phyloP scores from a whole-genome alignment of 2,329 filamentous ascomycete species.

The Colletotrichum godetiae region DNA sequence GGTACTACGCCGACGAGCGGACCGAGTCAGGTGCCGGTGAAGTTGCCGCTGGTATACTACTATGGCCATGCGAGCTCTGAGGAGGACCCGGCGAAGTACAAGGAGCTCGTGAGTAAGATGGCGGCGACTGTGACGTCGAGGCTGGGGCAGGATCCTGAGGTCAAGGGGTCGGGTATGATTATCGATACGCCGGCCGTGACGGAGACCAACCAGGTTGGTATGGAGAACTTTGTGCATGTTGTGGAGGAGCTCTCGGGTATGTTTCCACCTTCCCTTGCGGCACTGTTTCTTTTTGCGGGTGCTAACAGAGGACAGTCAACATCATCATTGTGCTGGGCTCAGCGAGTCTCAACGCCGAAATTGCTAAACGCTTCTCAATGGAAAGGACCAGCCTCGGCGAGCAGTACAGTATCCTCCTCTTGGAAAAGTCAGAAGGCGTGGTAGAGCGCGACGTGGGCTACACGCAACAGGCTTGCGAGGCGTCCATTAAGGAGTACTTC shows the following conservation, averaged over 20 bases:
- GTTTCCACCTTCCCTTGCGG: not conserved
- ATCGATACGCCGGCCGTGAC: slow-evolving; percentile 84
- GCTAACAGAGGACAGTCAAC: slow-evolving; percentile 72
- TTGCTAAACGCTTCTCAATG: slow-evolving; percentile 74
- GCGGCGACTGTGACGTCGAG: slow-evolving; percentile 83
- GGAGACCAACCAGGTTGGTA: slow-evolving; percentile 72
- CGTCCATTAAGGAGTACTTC: slow-evolving; percentile 91
- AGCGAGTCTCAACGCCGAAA: slow-evolving; percentile 78
- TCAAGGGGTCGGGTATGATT: slow-evolving; percentile 81
- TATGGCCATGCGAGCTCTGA: slow-evolving; percentile 81
- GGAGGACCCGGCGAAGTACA: slow-evolving; percentile 79
- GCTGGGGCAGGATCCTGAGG: slow-evolving; percentile 78
- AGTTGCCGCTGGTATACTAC: slow-evolving; percentile 91
- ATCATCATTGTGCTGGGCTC: slow-evolving; percentile 86
- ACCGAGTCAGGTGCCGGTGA: slow-evolving; percentile 87
- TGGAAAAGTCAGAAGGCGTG: slow-evolving; percentile 88
- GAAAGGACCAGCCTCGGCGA: slow-evolving; percentile 71
- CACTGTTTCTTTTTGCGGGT: not conserved
- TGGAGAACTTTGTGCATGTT: slow-evolving; percentile 86
- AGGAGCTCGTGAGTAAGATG: slow-evolving; percentile 78
- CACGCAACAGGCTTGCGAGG: slow-evolving; percentile 78
- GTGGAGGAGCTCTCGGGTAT: slow-evolving; percentile 65
- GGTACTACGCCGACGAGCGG: slow-evolving; percentile 92
- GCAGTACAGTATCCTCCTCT: slow-evolving; percentile 77
- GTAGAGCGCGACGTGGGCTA: slow-evolving; percentile 80